A percentile compares a stretch with the other conserved stretches of the same genome.
These are phyloP conservation scores for Lentinula sp. DNA, from an alignment of 768 basidiomycete genomes.

Conservation along the genomic window DNA sequence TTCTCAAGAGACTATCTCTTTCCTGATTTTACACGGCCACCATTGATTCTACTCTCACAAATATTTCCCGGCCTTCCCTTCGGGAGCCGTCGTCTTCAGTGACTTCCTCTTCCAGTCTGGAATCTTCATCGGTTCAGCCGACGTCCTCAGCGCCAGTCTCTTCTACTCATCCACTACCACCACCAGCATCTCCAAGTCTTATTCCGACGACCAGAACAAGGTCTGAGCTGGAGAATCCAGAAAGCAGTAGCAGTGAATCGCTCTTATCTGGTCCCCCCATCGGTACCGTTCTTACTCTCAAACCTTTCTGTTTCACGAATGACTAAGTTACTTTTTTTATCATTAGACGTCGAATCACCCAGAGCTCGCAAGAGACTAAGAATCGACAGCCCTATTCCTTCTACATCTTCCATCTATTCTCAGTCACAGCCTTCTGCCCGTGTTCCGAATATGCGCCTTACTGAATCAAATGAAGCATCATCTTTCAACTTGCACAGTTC, in stretches of 20 bases:
- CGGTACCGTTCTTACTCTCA: slow-evolving; percentile 24
- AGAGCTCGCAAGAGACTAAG: slow-evolving; percentile 72
- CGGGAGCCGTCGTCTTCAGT: slow-evolving; percentile 33
- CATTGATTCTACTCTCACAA: slow-evolving; percentile 66
- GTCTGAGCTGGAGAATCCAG: slow-evolving; percentile 19
- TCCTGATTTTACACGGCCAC: slow-evolving; percentile 21
- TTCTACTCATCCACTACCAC: slow-evolving; percentile 22
- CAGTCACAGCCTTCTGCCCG: slow-evolving; percentile 9
- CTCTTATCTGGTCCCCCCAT: slow-evolving; percentile 22
- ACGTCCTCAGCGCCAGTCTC: slow-evolving; percentile 19
- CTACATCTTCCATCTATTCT: slow-evolving; percentile 27
- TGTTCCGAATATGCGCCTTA: slow-evolving; percentile 42
- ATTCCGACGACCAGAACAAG: slow-evolving; percentile 62
- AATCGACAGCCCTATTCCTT: slow-evolving; percentile 34
- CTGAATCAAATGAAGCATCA: slow-evolving; percentile 32
- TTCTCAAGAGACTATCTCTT: not conserved
- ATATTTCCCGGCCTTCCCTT: slow-evolving; percentile 49
- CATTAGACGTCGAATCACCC: slow-evolving; percentile 42
- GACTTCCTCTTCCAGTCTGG: slow-evolving; percentile 35
- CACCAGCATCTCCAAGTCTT: slow-evolving; percentile 31
- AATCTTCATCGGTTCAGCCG: slow-evolving; percentile 25
- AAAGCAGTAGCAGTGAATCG: slow-evolving; percentile 12
- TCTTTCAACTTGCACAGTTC: not conserved
- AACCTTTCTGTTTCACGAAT: not conserved
- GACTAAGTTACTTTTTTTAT: not conserved